Evolutionary conservation across 768 basidiomycete genomes (phyloP), one percentile per base, ranked within the genome.

Genomic region (Pleurotus tuoliensis): DNA sequence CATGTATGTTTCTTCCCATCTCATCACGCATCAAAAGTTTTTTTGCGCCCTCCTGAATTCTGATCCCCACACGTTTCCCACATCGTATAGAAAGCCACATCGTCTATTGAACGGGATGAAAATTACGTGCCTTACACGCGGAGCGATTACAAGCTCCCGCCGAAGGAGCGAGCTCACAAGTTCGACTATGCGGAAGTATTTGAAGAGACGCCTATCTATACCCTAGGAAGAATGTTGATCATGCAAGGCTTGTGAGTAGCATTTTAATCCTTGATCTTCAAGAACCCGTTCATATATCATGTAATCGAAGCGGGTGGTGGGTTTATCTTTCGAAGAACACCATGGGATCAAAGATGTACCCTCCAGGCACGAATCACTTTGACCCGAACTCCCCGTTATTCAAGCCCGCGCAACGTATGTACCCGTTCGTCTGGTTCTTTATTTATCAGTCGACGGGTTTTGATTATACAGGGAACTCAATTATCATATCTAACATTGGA

Each of bases 71-170:
- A 22, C 40, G 34, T 38, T 34, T 30, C 12, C 24, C 22, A 12
- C 0, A 12, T 37, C 3, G 5, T 41, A n/a, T 50, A 78, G 76
- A 77, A 77, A 74, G 84, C 86, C 60, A 87, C 88, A 55, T 82
- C 82, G 41, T 88, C 87, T 0, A 87, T 90, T 71, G 87, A 87
- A 64, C 73, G 84, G 15, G 90, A 93, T 63, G 87, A 91, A 67
- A 90, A 89, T 61, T 87, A 83, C 57, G 81, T 88, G 4, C 86
- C 85, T 45, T 73, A 77, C 56, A 69, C 70, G 51, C 72, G 71
- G 39, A 70, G 69, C 54, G 70, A 74, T 56, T 77, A 68, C 58
- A 69, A 70, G 24, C 66, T 81, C 4, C 79, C 80, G 0, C 62
- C 70, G 4, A 69, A 73, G 59, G 66, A 66, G 47, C 64, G 62